A percentile compares a stretch with the other conserved stretches of the same genome.
Conservation (phyloP, 2,329 filamentous ascomycete species). For the Fusarium solani-melongenae region DNA sequence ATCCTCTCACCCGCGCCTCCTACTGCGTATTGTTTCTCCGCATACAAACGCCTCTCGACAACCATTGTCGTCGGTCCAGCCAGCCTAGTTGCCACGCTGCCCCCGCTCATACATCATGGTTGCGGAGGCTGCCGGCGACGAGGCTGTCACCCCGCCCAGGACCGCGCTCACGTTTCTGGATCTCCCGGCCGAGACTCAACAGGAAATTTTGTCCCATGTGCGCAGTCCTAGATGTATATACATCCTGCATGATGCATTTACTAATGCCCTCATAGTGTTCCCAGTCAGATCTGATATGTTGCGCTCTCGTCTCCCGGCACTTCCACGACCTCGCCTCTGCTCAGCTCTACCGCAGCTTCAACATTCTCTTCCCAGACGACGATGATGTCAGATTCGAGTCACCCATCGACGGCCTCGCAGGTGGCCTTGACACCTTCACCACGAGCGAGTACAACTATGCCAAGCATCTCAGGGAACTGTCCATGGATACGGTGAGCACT, state of each 20-base stretch:
- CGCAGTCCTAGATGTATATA: conserved; percentile 28
- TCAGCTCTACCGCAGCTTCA: conserved; percentile 69
- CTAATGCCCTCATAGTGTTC: conserved; percentile 55
- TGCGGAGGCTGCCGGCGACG: conserved; percentile 46
- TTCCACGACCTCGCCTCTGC: conserved; percentile 69
- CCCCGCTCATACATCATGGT: conserved; percentile 49
- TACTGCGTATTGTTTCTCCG: not conserved
- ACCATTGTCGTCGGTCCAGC: not conserved
- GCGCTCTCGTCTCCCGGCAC: conserved; percentile 67
- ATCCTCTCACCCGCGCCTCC: not conserved
- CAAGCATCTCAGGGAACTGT: conserved; percentile 65
- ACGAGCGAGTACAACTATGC: conserved; percentile 74
- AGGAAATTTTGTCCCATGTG: conserved; percentile 61
- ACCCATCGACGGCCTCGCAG: conserved; percentile 67
- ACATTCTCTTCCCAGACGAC: conserved; percentile 71
- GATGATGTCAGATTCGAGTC: conserved; percentile 63
- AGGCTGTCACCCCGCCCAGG: conserved; percentile 37
- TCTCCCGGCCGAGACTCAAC: conserved; percentile 61
- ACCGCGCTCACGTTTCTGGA: conserved; percentile 50
- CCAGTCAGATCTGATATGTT: conserved; percentile 64
- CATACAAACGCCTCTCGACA: not conserved
- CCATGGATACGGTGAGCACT: conserved; percentile 65
- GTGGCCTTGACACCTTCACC: conserved; percentile 69
- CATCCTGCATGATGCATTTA: not conserved
- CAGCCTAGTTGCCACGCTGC: conserved; percentile 31